Evolutionary conservation across 805 yeast genomes (phyloP).

Genomic region (Saccharomycopsis synnaedendra): DNA sequence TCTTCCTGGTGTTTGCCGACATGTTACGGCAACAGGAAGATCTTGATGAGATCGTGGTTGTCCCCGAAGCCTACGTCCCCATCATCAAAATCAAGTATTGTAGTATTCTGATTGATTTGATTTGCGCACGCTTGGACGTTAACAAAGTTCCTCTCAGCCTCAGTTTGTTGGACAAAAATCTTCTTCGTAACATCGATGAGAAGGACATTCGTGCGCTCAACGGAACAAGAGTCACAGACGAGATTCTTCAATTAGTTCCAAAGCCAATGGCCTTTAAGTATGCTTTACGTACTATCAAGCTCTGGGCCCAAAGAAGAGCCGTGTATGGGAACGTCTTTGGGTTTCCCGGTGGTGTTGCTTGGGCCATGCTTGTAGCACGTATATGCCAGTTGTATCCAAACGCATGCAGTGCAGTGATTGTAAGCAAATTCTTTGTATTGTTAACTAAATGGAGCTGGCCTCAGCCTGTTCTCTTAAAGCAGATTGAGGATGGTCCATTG

Average conservation of each 20-base stretch:
- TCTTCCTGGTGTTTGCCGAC: slow-evolving; percentile 69
- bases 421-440: slow-evolving; percentile 82
- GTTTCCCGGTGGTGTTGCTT: slow-evolving; percentile 98
- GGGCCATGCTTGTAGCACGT: slow-evolving; percentile 99
- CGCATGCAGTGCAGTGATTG: slow-evolving; percentile 85
- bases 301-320: slow-evolving; percentile 96
- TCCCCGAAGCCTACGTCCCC: slow-evolving; percentile 97
- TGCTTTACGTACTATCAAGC: slow-evolving; percentile 82
- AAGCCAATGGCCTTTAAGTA: slow-evolving; percentile 87
- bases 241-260: slow-evolving; percentile 80
- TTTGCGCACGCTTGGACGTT: slow-evolving; percentile 73
- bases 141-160: slow-evolving; percentile 72
- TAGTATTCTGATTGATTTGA: slow-evolving; percentile 89
- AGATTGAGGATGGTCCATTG: slow-evolving; percentile 92
- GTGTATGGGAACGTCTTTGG: slow-evolving; percentile 92
- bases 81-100: slow-evolving; percentile 79
- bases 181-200: slow-evolving; percentile 81
- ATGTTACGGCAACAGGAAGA: slow-evolving; percentile 66
- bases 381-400: slow-evolving; percentile 95
- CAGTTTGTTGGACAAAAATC: slow-evolving; percentile 72
- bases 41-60: slow-evolving; percentile 82
- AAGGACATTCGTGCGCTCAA: slow-evolving; percentile 81
- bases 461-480: slow-evolving; percentile 87
- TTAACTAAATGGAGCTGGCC: slow-evolving; percentile 96
- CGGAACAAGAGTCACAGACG: slow-evolving; percentile 97